Percentiles rank a stretch among this genome's conserved stretches.
phyloP scores from a whole-genome alignment of 768 basidiomycete genomes.

The Hericium rajendrae region DNA sequence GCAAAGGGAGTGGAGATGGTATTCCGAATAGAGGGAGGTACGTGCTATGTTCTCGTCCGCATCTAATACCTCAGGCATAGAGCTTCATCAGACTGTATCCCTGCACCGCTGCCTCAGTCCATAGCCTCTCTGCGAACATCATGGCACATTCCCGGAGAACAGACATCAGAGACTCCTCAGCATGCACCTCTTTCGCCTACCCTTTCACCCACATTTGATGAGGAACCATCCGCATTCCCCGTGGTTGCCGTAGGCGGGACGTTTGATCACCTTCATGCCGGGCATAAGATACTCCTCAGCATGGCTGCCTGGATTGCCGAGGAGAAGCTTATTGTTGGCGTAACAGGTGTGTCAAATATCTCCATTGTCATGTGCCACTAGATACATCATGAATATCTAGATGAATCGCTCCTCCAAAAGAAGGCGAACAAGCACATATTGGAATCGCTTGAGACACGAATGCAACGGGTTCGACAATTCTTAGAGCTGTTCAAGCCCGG shows the following conservation, averaged over 20 bases:
- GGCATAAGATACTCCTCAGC: slow-evolving; percentile 93
- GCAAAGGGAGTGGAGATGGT: slow-evolving; percentile 26
- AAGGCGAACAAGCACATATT: slow-evolving; percentile 65
- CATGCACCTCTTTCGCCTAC: not conserved
- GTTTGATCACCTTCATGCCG: slow-evolving; percentile 95
- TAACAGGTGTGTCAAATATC: slow-evolving; percentile 54
- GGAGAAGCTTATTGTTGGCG: slow-evolving; percentile 79
- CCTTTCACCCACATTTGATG: slow-evolving; percentile 4
- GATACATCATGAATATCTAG: slow-evolving; percentile 25
- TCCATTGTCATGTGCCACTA: not conserved
- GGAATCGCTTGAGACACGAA: slow-evolving; percentile 51
- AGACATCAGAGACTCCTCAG: not conserved
- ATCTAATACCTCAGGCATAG: not conserved
- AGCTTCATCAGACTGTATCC: slow-evolving; percentile 10
- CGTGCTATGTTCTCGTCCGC: slow-evolving; percentile 8
- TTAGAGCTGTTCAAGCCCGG: slow-evolving; percentile 59
- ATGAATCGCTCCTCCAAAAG: slow-evolving; percentile 56
- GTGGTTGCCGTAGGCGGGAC: slow-evolving; percentile 91
- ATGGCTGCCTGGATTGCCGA: slow-evolving; percentile 80
- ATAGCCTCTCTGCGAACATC: slow-evolving; percentile 8
- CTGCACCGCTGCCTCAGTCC: slow-evolving; percentile 13
- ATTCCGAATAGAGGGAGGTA: slow-evolving; percentile 13
- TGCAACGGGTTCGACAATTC: slow-evolving; percentile 52
- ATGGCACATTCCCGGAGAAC: slow-evolving; percentile 11
- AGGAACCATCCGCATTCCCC: slow-evolving; percentile 31